Evolutionary conservation across 257 asterid species (phyloP).

Genomic region (Linaria vulgaris): DNA sequence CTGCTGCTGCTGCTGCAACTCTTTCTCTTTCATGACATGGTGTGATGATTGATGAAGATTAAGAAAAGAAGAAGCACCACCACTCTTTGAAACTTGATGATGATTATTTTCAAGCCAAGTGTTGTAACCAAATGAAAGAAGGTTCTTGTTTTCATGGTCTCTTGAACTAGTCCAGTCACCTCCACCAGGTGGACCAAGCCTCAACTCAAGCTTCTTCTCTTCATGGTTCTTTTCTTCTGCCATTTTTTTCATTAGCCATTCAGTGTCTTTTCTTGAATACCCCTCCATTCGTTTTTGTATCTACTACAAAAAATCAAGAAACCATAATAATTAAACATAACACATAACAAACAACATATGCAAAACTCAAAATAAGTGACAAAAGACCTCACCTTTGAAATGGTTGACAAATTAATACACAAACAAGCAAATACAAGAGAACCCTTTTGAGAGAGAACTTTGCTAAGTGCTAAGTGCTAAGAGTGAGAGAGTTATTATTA

Average conservation of each 20-base stretch:
- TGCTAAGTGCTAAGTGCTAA: neutral
- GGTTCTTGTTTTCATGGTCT: constrained; percentile 22
- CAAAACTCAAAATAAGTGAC: too few relatives aligned
- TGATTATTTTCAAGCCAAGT: constrained; percentile 30
- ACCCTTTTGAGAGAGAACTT: constrained; percentile 13
- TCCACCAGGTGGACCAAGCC: constrained; percentile 87
- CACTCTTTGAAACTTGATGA: constrained; percentile 29
- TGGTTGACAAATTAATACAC: neutral
- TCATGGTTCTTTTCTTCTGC: constrained; percentile 33
- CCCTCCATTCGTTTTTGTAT: constrained; percentile 56
- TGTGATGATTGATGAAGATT: constrained; percentile 35
- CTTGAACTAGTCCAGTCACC: constrained; percentile 36
- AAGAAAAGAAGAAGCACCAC: too few relatives aligned
- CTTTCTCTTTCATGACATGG: constrained; percentile 51
- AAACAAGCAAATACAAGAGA: neutral
- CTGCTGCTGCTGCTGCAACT: constrained; percentile 31
- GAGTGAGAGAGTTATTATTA: constrained; percentile 22
- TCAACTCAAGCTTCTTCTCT: constrained; percentile 74
- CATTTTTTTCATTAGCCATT: constrained; percentile 42
- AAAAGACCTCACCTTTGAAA: neutral
- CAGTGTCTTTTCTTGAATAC: constrained; percentile 42
- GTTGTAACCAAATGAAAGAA: constrained; percentile 31
- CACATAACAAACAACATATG: too few relatives aligned
- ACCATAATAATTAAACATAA: too few relatives aligned
- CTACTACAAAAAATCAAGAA: neutral